Evolutionary conservation across 1,284 basidiomycete genomes (phyloP), one percentile per base, ranked within the genome.

Genomic region (Fomitopsis schrenkii): DNA sequence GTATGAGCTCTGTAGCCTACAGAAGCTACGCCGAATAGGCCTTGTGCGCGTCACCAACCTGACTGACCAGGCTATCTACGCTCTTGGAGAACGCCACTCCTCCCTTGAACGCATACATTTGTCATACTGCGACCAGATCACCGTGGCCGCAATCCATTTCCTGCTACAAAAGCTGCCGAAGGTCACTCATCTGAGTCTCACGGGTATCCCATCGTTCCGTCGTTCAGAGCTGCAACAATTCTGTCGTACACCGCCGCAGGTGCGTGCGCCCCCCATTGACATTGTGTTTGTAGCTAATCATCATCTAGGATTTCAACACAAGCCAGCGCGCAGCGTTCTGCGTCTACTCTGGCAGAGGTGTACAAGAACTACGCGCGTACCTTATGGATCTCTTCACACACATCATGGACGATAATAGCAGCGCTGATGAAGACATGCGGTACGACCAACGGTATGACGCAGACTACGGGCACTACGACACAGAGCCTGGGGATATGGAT

Each of bases 81-180:
- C 94, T 0, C 83, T 99, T 9, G 93, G 89, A 3, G 88, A 92
- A 61, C 83, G 89, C 15, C 85, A 91, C 66, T 83, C 87, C 42
- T 93, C 94, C 2, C 82, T 99, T 26, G 97, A 99, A 72, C 88
- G 97, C 40, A 94, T 99, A 36, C 97, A 99, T 74, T 80, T 99
- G 28, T 97, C 95, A 1, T 99, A 98, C 74, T 99, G 97, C 76
- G 94, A 98, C 71, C 94, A 97, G 68, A 91, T 99, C 63, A 88
- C 91, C 5, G 93, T 98, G 64, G 85, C 90, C 73, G 95, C 95
- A 14, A 87, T 99, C 57, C 93, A 97, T 68, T 94, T 91, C 75
- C 83, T 99, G 42, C 82, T 99, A 55, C 90, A 94, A 72, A 87
- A 91, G 68, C 82, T 99, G 19, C 85, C 87, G 66, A 92, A 94